phyloP scores from a whole-genome alignment of 176 grass and related monocot genomes.

The Neostapfia colusana region DNA sequence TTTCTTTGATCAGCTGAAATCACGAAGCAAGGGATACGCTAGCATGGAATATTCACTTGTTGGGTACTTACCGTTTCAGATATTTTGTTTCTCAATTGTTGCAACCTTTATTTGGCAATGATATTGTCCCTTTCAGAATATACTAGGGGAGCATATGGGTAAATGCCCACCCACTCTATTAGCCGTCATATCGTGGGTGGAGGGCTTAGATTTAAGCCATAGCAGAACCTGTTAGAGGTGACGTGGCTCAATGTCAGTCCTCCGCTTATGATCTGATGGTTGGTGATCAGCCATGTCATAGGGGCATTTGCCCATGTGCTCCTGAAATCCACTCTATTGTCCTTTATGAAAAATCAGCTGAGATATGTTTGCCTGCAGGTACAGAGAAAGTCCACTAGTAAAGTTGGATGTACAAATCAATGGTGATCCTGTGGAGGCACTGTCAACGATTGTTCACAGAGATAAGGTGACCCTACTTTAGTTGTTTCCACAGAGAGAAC shows the following conservation, averaged over 20 bases:
- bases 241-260: too few species aligned
- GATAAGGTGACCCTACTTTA: constrained; percentile 62
- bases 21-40: constrained; percentile 96
- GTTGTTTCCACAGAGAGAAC: constrained; percentile 18
- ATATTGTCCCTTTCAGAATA: neutral
- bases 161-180: too few species aligned
- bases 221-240: too few species aligned
- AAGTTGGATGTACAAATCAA: constrained; percentile 97
- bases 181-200: too few species aligned
- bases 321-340: too few species aligned
- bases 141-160: too few species aligned
- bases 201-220: too few species aligned
- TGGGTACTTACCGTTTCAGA: constrained; percentile 46
- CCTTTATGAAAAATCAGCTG: constrained; percentile 22
- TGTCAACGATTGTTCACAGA: constrained; percentile 94
- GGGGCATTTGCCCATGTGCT: too few species aligned
- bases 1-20: constrained; percentile 99
- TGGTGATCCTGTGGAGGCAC: constrained; percentile 83
- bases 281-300: too few species aligned
- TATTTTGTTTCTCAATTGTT: constrained; percentile 9
- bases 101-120: neutral
- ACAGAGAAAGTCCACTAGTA: constrained; percentile 86
- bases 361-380: constrained; percentile 52
- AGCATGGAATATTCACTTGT: constrained; percentile 97
- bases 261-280: too few species aligned